Base-by-base conservation (phyloP, 306 rosid genomes). In the Notholithocarpus densiflorus region DNA sequence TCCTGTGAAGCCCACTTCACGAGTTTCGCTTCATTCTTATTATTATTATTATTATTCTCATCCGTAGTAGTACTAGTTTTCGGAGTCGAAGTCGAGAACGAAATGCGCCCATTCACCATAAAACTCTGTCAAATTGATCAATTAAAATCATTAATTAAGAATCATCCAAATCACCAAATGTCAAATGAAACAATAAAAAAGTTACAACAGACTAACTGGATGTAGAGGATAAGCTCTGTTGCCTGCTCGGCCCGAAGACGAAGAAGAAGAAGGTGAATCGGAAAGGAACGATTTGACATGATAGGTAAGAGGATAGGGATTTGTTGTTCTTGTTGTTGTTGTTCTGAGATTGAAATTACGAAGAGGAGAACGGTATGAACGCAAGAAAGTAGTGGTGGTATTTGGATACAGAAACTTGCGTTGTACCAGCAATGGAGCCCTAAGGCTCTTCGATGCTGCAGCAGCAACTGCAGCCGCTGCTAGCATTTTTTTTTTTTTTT, bases 281-380 rank as follows among this genome's bases (percentile, higher is more conserved):
- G 82, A 43, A 72, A 83, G 80, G 60, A 85, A 88, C 5, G 87
- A 83, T 56, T 66, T 76, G 75, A 85, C 71, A 27, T 73, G 51
- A 52, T 55, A 26, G 14, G 79, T 76, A 73, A 85, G 75, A 31
- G 77, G 51, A 61, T 64, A 29, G 31, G 79, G 72, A 45, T 72
- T 61, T 65, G 73, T 66, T 66, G 66, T 48, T 37, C 11, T 55
- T 72, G 21, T 4, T 40, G 59, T 54, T 6, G 34, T 7, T 51
- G 24, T 40, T 48, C 56, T 40, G 24, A 72, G n/a, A 68, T 68
- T 31, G 52, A 48, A n/a, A 13, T 8, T 68, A 2, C 51, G 53
- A 48, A 48, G 17, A 11, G 53, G 53, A 48, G 53, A 48, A 48
- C 0, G 53, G 53, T 48, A 48, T 12, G 53, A 48, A 13, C 1